phyloP scores from a whole-genome alignment of 108 stramenopile genomes.

The Fistulifera pelliculosa region DNA sequence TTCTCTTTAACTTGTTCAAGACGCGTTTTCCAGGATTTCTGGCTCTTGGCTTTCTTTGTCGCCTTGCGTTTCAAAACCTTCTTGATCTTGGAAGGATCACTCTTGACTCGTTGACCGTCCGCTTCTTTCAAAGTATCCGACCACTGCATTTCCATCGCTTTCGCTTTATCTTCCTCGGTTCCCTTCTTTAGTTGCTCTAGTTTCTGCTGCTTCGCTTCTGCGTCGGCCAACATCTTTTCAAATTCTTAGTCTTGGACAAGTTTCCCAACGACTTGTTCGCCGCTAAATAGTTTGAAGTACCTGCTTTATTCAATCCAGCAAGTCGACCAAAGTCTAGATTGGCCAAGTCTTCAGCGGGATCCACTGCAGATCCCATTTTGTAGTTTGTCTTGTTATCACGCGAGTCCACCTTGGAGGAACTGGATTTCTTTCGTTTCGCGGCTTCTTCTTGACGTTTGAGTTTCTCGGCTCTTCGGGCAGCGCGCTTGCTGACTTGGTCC shows the following conservation, averaged over 20 bases:
- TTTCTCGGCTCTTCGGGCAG: slow-evolving; percentile 77
- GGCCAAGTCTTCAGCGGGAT: slow-evolving; percentile 43
- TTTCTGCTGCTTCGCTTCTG: slow-evolving; percentile 65
- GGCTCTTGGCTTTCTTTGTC: slow-evolving; percentile 73
- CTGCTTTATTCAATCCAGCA: slow-evolving; percentile 52
- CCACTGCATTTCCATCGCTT: slow-evolving; percentile 69
- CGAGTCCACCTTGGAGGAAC: slow-evolving; percentile 10
- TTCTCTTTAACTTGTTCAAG: slow-evolving; percentile 57
- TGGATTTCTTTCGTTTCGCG: slow-evolving; percentile 23
- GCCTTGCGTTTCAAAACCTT: slow-evolving; percentile 78
- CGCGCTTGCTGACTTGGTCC: slow-evolving; percentile 67
- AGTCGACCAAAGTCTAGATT: slow-evolving; percentile 69
- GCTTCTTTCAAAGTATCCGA: slow-evolving; percentile 67
- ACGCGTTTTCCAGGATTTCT: slow-evolving; percentile 78
- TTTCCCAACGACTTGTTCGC: slow-evolving; percentile 67
- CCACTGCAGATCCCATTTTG: slow-evolving; percentile 1
- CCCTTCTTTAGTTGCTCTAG: slow-evolving; percentile 64
- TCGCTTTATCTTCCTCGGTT: slow-evolving; percentile 53
- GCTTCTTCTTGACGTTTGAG: slow-evolving; percentile 64
- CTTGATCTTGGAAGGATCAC: slow-evolving; percentile 74
- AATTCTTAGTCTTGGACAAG: slow-evolving; percentile 62
- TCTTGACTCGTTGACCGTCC: slow-evolving; percentile 55
- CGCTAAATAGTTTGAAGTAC: slow-evolving; percentile 20
- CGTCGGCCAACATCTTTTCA: slow-evolving; percentile 80
- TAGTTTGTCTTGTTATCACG: slow-evolving; percentile 1